phyloP scores from a whole-genome alignment of 2,329 filamentous ascomycete genomes.

The Microcyclosporella mali region DNA sequence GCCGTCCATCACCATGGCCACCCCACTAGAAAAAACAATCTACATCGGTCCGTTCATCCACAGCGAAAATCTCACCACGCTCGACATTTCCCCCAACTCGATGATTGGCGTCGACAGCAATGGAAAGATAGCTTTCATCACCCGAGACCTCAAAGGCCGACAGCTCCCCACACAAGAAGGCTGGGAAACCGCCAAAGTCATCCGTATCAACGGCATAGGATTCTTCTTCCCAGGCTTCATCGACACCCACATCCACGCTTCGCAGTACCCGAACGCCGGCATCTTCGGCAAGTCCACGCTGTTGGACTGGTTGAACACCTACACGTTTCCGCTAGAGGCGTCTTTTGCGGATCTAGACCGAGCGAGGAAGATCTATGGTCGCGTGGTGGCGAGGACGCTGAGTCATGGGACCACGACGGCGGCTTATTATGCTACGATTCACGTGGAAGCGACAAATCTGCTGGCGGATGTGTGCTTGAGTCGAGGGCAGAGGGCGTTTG shows the following conservation, averaged over 20 bases:
- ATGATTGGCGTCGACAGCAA: constrained; percentile 47
- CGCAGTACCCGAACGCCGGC: constrained; percentile 89
- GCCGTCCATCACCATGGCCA: background rate
- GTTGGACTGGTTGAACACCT: constrained; percentile 85
- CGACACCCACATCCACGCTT: constrained; percentile 94
- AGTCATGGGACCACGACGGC: constrained; percentile 88
- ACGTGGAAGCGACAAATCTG: constrained; percentile 83
- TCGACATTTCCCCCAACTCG: constrained; percentile 45
- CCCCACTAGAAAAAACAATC: constrained; percentile 33
- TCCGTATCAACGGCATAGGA: constrained; percentile 42
- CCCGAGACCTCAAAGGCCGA: constrained; percentile 28
- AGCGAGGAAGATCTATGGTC: constrained; percentile 67
- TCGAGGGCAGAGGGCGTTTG: constrained; percentile 78
- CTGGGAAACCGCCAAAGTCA: constrained; percentile 38
- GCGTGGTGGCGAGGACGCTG: constrained; percentile 72
- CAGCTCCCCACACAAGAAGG: constrained; percentile 24
- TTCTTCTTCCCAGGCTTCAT: constrained; percentile 85
- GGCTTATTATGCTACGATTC: constrained; percentile 88
- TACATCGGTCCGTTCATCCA: constrained; percentile 60
- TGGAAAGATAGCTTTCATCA: constrained; percentile 47
- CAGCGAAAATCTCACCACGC: constrained; percentile 40
- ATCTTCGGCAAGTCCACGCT: constrained; percentile 92
- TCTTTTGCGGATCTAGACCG: constrained; percentile 59
- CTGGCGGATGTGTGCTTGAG: constrained; percentile 76
- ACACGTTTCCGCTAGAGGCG: constrained; percentile 89